Percentiles rank a stretch among this genome's conserved stretches.
phyloP scores from a whole-genome alignment of 345 rosid species.

The Eutrema japonicum region DNA sequence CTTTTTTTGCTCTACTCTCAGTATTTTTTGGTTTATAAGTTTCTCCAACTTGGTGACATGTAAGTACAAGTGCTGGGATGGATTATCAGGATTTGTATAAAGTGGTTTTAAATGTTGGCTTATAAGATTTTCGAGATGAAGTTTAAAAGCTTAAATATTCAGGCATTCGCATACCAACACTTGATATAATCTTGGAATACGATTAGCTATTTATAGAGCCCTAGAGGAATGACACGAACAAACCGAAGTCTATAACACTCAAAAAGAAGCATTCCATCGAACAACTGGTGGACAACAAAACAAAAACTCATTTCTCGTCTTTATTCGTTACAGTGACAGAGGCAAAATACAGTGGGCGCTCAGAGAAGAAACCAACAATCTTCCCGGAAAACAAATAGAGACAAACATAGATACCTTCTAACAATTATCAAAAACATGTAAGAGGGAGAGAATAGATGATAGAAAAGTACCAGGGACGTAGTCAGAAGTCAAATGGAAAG shows the following conservation, averaged over 20 bases:
- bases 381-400: neutral
- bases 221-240: neutral
- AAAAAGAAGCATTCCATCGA: constrained; percentile 36
- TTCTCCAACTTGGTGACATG: neutral
- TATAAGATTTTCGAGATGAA: neutral
- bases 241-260: neutral
- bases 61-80: neutral
- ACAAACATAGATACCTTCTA: neutral
- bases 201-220: neutral
- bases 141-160: neutral
- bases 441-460: neutral
- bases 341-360: neutral
- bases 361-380: neutral
- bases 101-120: neutral
- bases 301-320: neutral
- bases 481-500: constrained; percentile 25
- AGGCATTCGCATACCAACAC: neutral
- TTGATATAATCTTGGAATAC: neutral
- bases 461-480: constrained; percentile 31
- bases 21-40: neutral
- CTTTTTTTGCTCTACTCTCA: no score
- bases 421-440: neutral
- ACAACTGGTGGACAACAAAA: constrained; percentile 35
- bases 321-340: neutral
- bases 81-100: neutral